Evolutionary conservation across 768 basidiomycete genomes (phyloP), one percentile per base, ranked within the genome.

Genomic region (Lactifluus piperatus): DNA sequence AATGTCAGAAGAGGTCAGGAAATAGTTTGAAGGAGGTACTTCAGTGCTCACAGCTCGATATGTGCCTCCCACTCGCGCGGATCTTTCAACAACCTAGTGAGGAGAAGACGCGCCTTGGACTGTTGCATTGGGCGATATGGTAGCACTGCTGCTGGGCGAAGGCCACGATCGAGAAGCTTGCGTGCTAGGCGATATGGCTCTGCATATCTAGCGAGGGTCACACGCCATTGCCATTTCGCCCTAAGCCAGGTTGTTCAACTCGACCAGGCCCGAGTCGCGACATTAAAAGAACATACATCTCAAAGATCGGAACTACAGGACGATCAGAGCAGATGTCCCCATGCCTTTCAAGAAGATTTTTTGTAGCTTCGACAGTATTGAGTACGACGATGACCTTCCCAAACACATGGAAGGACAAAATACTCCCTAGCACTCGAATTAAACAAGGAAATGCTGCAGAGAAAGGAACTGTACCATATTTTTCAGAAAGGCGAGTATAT

Each of bases 271-370:
- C 1, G 7, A 2, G 34, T 1, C n/a, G 4, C 16, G 13, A 8
- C 6, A n/a, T 14, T 27, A 0, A 13, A 44, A 30, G n/a, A 4
- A 1, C 57, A 5, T 37, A 62, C 61, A 62, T 60, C 14, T 54
- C 52, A 14, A 49, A 29, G 36, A 62, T 27, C 14, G 57, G 45
- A 27, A 43, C 29, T 14, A 5, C 20, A 3, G 51, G 29, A 10
- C 61, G 57, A 30, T 54, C 57, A 8, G 52, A 54, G 41, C 43
- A 62, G 26, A 34, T 77, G 24, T 74, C 64, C 53, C 80, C 76
- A 54, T 78, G 73, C 65, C 76, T 81, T 39, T 82, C 81, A 27
- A 84, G 71, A 27, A 84, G 68, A 57, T 78, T 79, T 9, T 72
- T 71, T 32, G 76, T 72, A 3, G 73, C 75, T 61, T 75, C 71